Percentiles rank a stretch among this genome's conserved stretches.
phyloP scores from a whole-genome alignment of 352 stramenopile species.

The Phytophthora meadii region DNA sequence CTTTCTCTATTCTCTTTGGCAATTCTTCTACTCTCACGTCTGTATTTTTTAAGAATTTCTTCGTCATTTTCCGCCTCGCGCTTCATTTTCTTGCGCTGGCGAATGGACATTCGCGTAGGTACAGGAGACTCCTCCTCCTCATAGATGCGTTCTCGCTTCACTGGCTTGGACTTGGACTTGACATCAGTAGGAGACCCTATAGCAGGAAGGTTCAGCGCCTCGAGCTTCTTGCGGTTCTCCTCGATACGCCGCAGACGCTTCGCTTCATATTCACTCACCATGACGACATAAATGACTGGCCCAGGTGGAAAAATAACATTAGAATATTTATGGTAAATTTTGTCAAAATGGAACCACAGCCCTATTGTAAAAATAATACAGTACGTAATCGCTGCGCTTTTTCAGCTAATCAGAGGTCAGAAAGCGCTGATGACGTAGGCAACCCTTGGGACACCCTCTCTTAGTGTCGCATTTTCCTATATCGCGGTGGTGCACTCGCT shows the following conservation, averaged over 20 bases:
- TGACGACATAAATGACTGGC: constrained; percentile 26
- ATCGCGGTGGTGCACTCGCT: too few species aligned
- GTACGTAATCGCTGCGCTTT: too few species aligned
- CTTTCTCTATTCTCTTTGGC: constrained; percentile 15
- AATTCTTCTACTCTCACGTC: constrained; percentile 2
- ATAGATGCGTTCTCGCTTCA: constrained; percentile 15
- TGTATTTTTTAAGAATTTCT: not conserved
- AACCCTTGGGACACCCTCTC: too few species aligned
- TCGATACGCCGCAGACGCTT: constrained; percentile 67
- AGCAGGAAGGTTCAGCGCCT: constrained; percentile 41
- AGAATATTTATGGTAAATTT: too few species aligned
- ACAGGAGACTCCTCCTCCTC: constrained; percentile 10
- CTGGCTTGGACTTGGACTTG: not conserved
- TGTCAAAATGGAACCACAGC: too few species aligned
- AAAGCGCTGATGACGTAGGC: too few species aligned
- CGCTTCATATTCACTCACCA: constrained; percentile 63
- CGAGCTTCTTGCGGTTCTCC: constrained; percentile 56
- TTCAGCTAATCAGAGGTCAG: too few species aligned
- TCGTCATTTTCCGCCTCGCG: constrained; percentile 8
- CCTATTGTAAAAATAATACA: too few species aligned
- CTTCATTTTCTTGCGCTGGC: constrained; percentile 16
- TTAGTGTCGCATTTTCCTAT: too few species aligned
- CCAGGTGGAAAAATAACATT: not conserved
- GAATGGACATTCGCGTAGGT: constrained; percentile 21
- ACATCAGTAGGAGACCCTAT: not conserved